Percentiles rank a stretch among this genome's conserved stretches.
These are phyloP conservation scores for Suillus subalutaceus DNA, from an alignment of 768 basidiomycete species.

Conservation along the genomic window DNA sequence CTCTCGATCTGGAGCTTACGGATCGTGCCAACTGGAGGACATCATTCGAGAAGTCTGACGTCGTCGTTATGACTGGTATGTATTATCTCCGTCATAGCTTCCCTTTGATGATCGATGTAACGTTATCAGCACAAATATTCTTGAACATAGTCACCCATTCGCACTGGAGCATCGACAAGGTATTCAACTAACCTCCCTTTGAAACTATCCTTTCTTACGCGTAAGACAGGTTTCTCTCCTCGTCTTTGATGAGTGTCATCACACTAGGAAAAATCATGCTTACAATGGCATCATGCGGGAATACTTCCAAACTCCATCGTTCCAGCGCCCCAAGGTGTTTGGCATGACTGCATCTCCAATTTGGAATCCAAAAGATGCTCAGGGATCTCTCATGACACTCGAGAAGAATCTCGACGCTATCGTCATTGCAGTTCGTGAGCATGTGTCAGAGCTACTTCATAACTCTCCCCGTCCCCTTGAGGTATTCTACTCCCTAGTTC, in stretches of 20 bases:
- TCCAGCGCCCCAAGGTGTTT: conserved; percentile 77
- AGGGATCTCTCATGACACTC: conserved; percentile 59
- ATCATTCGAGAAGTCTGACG: conserved; percentile 65
- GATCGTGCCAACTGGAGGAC: conserved; percentile 67
- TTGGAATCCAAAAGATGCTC: conserved; percentile 75
- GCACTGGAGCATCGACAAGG: conserved; percentile 73
- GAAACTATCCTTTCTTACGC: conserved; percentile 1
- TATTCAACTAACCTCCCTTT: conserved; percentile 18
- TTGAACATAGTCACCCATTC: conserved; percentile 81
- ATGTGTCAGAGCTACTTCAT: conserved; percentile 63
- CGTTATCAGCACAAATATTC: conserved; percentile 72
- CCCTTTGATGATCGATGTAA: conserved; percentile 2
- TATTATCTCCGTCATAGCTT: conserved; percentile 7
- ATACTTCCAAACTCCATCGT: conserved; percentile 47
- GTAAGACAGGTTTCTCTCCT: conserved; percentile 52
- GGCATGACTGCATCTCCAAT: conserved; percentile 93
- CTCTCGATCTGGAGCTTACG: conserved; percentile 69
- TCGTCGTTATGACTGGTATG: conserved; percentile 85
- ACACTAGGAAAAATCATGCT: conserved; percentile 57
- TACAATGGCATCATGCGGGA: conserved; percentile 62
- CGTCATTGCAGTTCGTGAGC: conserved; percentile 72
- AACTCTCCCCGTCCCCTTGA: conserved; percentile 70
- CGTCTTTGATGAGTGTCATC: conserved; percentile 62
- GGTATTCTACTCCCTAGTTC: conserved; percentile 38
- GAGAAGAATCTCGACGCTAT: conserved; percentile 76